A percentile compares a stretch with the other conserved stretches of the same genome.
These are phyloP conservation scores for Hamamelis virginiana DNA, from an alignment of 164 flowering plant genomes.

Conservation along the genomic window DNA sequence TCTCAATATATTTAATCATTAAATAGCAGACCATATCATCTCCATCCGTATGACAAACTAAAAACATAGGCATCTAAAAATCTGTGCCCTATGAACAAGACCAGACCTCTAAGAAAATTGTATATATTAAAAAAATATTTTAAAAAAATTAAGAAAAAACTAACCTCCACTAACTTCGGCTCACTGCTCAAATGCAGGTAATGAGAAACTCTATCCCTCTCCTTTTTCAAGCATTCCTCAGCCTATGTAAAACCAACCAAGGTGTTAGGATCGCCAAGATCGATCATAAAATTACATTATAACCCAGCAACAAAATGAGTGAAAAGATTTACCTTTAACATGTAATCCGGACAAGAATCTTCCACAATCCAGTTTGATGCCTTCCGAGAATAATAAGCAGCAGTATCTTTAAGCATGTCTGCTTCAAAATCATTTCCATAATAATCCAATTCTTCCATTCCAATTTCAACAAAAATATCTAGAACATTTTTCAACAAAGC, in stretches of 20 bases:
- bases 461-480: constrained; percentile 38
- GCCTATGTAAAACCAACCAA: constrained; percentile 21
- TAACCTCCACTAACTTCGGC: constrained; percentile 44
- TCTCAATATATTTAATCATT: too few relatives aligned
- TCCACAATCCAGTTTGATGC: constrained; percentile 38
- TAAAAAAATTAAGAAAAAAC: too few relatives aligned
- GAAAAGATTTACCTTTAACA: constrained; percentile 32
- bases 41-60: too few relatives aligned
- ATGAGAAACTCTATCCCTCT: constrained; percentile 49
- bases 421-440: constrained; percentile 43
- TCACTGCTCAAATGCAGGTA: constrained; percentile 49
- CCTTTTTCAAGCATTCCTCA: constrained; percentile 50
- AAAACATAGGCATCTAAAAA: too few relatives aligned
- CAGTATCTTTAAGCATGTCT: constrained; percentile 31
- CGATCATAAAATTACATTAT: too few relatives aligned
- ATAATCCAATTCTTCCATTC: constrained; percentile 20
- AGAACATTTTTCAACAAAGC: constrained; percentile 38
- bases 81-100: too few relatives aligned
- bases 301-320: too few relatives aligned
- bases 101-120: too few relatives aligned
- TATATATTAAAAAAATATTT: too few relatives aligned
- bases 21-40: too few relatives aligned
- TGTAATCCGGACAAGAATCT: constrained; percentile 42
- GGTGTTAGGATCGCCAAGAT: too few relatives aligned
- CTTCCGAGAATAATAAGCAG: constrained; percentile 38